Conservation (phyloP, 1,139 yeast genomes). For the Magnusiomyces suaveolens region DNA sequence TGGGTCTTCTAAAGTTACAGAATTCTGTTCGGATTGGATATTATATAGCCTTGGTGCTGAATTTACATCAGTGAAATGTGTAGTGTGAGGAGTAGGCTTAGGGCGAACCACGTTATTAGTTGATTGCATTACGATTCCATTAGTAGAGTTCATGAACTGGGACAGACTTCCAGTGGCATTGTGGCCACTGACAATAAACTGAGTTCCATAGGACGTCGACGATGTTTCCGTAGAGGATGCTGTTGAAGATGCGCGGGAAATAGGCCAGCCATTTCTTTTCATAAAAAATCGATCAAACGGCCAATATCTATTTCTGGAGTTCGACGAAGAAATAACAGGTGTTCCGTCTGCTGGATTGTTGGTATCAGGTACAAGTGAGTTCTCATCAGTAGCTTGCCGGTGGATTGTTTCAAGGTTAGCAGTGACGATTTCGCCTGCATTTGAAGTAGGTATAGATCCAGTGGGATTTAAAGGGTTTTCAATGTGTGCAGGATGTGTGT, state of each 20-base stretch:
- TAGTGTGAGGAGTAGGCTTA: not conserved
- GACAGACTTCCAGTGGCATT: not conserved
- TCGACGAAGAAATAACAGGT: not conserved
- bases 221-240: constrained; percentile 7
- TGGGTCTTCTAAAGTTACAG: not conserved
- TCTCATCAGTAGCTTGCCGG: not conserved
- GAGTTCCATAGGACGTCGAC: constrained; percentile 13
- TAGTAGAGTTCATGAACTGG: not conserved
- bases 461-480: no score
- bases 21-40: not conserved
- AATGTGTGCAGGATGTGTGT: no score
- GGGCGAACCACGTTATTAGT: not conserved
- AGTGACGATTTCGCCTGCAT: not conserved
- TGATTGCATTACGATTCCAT: not conserved
- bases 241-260: constrained; percentile 11
- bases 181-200: not conserved
- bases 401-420: not conserved
- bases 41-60: not conserved
- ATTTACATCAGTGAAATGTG: not conserved
- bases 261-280: constrained; percentile 8
- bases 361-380: not conserved
- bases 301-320: not conserved
- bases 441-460: no score
- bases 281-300: constrained; percentile 8
- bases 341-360: not conserved